Conservation (phyloP, 1,139 yeast genomes). For the Protomyces inundatus region DNA sequence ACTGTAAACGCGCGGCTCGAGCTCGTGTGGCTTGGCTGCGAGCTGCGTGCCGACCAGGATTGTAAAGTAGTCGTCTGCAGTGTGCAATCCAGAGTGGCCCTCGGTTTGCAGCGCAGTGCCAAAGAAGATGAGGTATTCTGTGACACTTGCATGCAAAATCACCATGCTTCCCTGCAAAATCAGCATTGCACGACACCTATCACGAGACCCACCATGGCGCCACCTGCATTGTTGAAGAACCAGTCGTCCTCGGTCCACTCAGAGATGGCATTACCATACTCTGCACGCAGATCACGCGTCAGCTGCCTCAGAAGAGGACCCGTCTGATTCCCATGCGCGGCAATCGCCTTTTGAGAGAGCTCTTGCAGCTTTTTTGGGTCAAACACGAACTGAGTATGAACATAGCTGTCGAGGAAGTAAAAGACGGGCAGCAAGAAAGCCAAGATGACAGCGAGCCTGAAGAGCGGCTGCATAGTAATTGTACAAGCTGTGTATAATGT, state of each 20-base stretch:
- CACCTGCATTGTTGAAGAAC: conserved; percentile 97
- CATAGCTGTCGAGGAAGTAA: conserved; percentile 10
- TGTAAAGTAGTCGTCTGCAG: conserved; percentile 93
- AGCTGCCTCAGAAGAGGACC: conserved; percentile 54
- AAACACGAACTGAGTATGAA: conserved; percentile 38
- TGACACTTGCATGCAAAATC: conserved; percentile 88
- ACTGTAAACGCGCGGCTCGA: conserved; percentile 30
- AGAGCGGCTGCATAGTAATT: no score
- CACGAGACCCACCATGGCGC: conserved; percentile 60
- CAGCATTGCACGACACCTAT: background rate
- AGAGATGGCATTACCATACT: conserved; percentile 66
- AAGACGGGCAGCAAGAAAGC: conserved; percentile 3
- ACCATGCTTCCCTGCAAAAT: conserved; percentile 67
- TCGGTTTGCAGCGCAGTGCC: conserved; percentile 90
- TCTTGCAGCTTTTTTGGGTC: conserved; percentile 47
- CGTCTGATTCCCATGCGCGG: conserved; percentile 53
- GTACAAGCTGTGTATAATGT: no score
- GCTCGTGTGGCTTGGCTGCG: conserved; percentile 62
- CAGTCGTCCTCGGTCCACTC: conserved; percentile 71
- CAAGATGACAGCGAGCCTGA: background rate
- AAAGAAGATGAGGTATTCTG: conserved; percentile 84
- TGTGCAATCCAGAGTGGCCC: conserved; percentile 93
- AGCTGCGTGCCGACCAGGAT: conserved; percentile 72
- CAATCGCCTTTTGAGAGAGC: conserved; percentile 44
- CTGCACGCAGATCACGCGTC: conserved; percentile 53